A percentile compares a stretch with the other conserved stretches of the same genome.
Evolutionary conservation across 257 asterid species (phyloP).

Genomic region (Fraxinus cuspidata): DNA sequence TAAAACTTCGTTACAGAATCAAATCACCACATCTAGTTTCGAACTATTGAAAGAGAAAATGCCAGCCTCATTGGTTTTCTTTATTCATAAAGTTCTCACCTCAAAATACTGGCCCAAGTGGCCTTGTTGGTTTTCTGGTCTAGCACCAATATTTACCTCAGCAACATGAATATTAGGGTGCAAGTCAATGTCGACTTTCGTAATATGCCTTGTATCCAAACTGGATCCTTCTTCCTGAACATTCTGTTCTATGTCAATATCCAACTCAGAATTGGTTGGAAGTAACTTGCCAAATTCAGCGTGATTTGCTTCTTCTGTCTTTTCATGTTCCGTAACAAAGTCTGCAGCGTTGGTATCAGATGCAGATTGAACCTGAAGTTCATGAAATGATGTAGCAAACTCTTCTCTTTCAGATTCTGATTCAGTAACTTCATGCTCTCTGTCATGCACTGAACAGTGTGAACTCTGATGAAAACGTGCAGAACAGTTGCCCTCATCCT

Average conservation of each 20-base stretch:
- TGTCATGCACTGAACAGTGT: conserved; percentile 23
- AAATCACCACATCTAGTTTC: not conserved
- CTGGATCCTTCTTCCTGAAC: conserved; percentile 28
- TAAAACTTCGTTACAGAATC: not conserved
- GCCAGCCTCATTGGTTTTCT: not conserved
- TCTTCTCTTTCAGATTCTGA: conserved; percentile 20
- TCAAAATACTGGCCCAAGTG: conserved; percentile 31
- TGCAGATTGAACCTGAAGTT: conserved; percentile 27
- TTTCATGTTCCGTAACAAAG: conserved; percentile 25
- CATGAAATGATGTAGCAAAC: conserved; percentile 18
- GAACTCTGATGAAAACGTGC: conserved; percentile 31
- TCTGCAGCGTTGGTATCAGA: conserved; percentile 4
- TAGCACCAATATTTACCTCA: conserved; percentile 29
- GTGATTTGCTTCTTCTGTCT: conserved; percentile 26
- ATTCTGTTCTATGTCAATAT: conserved; percentile 28
- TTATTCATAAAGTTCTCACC: conserved; percentile 35
- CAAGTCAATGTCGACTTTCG: conserved; percentile 21
- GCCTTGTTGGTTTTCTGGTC: conserved; percentile 18
- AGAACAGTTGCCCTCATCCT: conserved; percentile 29
- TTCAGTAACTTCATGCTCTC: conserved; percentile 25
- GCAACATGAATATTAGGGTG: conserved; percentile 21
- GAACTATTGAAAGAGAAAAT: not conserved
- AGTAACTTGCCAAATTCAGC: conserved; percentile 25
- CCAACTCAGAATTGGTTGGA: conserved; percentile 12
- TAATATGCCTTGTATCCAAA: conserved; percentile 20